Conservation (phyloP, 225 moss, liverwort and hornwort species). For the Pseudoscleropodium purum region DNA sequence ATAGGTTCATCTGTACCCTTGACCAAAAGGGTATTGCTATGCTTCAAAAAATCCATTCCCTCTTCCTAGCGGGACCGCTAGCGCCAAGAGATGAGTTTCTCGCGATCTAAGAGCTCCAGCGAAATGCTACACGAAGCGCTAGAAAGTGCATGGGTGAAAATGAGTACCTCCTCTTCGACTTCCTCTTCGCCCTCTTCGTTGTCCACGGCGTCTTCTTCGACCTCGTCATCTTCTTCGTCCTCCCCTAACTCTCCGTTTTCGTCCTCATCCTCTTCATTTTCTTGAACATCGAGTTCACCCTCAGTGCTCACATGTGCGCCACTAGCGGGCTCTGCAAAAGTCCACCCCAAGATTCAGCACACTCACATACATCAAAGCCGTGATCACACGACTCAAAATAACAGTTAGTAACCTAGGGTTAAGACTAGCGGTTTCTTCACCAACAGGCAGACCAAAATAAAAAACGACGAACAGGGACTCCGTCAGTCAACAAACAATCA, state of each 20-base stretch:
- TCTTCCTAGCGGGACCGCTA: neutral
- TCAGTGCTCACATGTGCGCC: slow-evolving; percentile 63
- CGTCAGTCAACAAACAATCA: neutral
- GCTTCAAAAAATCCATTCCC: neutral
- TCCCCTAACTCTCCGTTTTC: slow-evolving; percentile 70
- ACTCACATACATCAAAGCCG: neutral
- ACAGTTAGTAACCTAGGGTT: neutral
- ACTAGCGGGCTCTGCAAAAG: slow-evolving; percentile 40
- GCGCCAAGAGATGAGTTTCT: neutral
- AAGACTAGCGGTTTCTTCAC: neutral
- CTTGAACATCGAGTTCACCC: slow-evolving; percentile 72
- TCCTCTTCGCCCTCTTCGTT: slow-evolving; percentile 47
- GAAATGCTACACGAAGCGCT: neutral
- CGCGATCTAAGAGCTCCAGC: neutral
- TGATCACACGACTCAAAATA: neutral
- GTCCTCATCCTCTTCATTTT: slow-evolving; percentile 58
- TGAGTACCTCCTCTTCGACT: slow-evolving; percentile 33
- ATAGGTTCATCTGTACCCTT: neutral
- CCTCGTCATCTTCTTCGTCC: slow-evolving; percentile 54
- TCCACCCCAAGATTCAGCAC: neutral
- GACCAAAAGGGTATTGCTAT: neutral
- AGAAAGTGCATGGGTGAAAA: neutral
- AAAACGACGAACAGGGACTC: neutral
- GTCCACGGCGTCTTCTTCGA: slow-evolving; percentile 48
- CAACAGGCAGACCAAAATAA: neutral